Base-by-base conservation (phyloP, 2,329 filamentous ascomycete genomes). In the Aspergillus ruber region DNA sequence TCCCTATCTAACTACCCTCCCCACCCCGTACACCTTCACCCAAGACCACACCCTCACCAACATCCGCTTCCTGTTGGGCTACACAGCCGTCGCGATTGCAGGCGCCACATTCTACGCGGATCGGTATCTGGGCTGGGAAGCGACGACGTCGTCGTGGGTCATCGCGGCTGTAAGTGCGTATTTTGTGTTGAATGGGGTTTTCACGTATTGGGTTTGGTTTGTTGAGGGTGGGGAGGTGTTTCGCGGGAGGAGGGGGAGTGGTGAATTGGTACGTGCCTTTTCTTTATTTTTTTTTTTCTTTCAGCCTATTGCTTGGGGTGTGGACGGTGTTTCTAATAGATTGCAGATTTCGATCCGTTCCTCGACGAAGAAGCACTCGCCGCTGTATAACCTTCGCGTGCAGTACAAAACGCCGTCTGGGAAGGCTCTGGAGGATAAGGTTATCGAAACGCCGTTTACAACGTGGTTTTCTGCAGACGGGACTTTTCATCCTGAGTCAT, bases 1-100 rank as follows among this genome's bases (percentile, higher is more conserved):
- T 50, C 90, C 93, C 72, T 97, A 97, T 75, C 83, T 98, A 54
- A 91, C 88, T 71, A 87, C 83, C 27, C 83, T 97, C n/a, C 66
- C 84, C 78, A 62, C 67, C 17, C 69, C 70, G 17, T 71, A 70
- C 55, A 63, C 65, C 56, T 96, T 96, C 76, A 80, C 74, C 53
- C 90, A 95, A 71, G 84, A 86, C 54, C 85, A 97, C 73, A 78
- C 72, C 49, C 83, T 93, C 42, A 82, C 84, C 60, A 90, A 97
- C 63, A 80, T 94, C 42, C 88, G 89, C 46, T 83, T 98, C 41
- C 78, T 76, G 0, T 77, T 98, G 7, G 93, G 93, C 54, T 97
- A 94, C 72, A 70, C 77, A 17, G 87, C 90, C 51, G 90, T 97
- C 60, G 67, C 78, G 50, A 83, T 96, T 52, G 85, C 89, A 15